A percentile compares a stretch with the other conserved stretches of the same genome.
phyloP scores from a whole-genome alignment of 106 monocot species.

The Dendrobium nobile region DNA sequence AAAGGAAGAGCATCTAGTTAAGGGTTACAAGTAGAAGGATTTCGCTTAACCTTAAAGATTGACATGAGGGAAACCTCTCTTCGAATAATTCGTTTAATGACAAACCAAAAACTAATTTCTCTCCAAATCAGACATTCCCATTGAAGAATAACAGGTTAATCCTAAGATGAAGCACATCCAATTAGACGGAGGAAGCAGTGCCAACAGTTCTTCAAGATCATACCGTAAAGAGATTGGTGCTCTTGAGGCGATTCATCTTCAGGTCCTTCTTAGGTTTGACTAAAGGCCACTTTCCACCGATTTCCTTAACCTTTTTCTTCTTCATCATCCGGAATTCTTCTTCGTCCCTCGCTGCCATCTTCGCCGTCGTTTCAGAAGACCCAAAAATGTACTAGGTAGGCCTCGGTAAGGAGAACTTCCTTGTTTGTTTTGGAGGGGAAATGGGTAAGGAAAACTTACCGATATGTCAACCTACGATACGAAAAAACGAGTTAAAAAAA shows the following conservation, averaged over 20 bases:
- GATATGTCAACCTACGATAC: too few relatives aligned
- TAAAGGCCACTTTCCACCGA: conserved; percentile 32
- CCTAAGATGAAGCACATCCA: not conserved
- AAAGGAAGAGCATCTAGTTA: not conserved
- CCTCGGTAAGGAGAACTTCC: too few relatives aligned
- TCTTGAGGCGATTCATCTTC: conserved; percentile 44
- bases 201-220: not conserved
- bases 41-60: not conserved
- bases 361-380: not conserved
- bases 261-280: conserved; percentile 57
- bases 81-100: not conserved
- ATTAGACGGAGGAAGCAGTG: not conserved
- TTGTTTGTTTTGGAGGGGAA: not conserved
- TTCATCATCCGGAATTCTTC: conserved; percentile 31
- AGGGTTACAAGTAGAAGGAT: not conserved
- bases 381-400: not conserved
- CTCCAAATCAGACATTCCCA: not conserved
- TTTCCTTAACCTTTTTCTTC: conserved; percentile 13
- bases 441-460: too few relatives aligned
- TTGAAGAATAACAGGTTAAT: not conserved
- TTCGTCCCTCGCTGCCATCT: conserved; percentile 19
- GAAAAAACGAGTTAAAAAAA: too few relatives aligned
- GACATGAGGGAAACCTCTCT: not conserved
- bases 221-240: conserved; percentile 55
- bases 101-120: not conserved